Base-by-base conservation (phyloP, 2,329 filamentous ascomycete species). In the Dryadomyces quercivorus region DNA sequence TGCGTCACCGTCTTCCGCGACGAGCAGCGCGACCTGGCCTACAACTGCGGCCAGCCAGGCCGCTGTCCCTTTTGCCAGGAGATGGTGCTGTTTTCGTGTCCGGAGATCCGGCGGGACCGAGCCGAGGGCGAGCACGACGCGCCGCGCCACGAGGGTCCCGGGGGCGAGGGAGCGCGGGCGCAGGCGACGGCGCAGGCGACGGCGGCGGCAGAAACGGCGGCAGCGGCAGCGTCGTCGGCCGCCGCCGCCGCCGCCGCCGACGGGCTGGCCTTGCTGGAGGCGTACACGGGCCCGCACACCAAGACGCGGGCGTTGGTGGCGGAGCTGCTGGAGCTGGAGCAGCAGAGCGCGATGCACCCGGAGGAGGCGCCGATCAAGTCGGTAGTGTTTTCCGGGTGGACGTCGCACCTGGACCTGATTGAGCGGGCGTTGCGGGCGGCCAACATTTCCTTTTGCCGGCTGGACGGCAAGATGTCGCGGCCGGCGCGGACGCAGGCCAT, bases 381-480 rank as follows among this genome's bases (percentile, higher is more conserved):
- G 26, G 90, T 98, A 15, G 83, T 98, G 7, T 97, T 97, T 69
- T 95, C 90, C 0, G 85, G 84, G n/a, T 97, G 93, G 91, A 97
- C 93, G 0, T 85, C 86, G 0, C 91, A 97, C 65, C 80, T 98
- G 16, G 91, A 97, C 66, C 79, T 98, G 20, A 95, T 98, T 61
- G 83, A 93, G 64, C 76, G 88, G 51, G 92, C 91, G 0, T 76
- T 97, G 15, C 75, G 81, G 34, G 75, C 80, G 51, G 77, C 77
- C 12, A 74, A 76, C 10, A 87, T 94, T 66, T 73, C 69, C 1
- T 91, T 82, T 64, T 81, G 82, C 5, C 86, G 93, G n/a, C 82
- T 98, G 2, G 93, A 97, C 62, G 93, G 93, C 52, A 88, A 82
- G 59, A 95, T 97, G 89, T 75, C 79, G 0, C 85, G 93, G 22